Conservation (phyloP, 768 basidiomycete species). For the Dendrothele bispora region DNA sequence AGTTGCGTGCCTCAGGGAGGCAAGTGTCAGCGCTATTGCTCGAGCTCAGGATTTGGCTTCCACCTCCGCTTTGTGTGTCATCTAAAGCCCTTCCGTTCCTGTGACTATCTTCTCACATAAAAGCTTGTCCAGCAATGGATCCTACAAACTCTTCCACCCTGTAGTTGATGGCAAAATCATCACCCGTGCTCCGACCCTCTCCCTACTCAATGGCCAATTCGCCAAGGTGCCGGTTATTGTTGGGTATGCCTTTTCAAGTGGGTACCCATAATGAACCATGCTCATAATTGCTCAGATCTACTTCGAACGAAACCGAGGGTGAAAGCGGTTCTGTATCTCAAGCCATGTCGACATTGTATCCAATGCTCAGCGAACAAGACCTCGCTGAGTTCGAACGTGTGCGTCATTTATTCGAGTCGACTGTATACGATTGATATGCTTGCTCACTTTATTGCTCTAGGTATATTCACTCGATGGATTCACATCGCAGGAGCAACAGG, state of each 20-base stretch:
- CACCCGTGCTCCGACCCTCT: slow-evolving; percentile 47
- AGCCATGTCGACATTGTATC: slow-evolving; percentile 42
- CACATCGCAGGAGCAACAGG: slow-evolving; percentile 37
- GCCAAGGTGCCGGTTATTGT: slow-evolving; percentile 56
- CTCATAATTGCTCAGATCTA: slow-evolving; percentile 35
- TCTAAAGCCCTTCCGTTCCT: not conserved
- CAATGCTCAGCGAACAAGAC: slow-evolving; percentile 39
- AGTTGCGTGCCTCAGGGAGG: slow-evolving; percentile 49
- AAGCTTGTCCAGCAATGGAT: slow-evolving; percentile 29
- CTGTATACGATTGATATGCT: too few species aligned
- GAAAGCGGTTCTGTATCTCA: slow-evolving; percentile 35
- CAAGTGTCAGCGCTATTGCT: slow-evolving; percentile 50
- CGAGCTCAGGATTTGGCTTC: slow-evolving; percentile 51
- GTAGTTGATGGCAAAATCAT: slow-evolving; percentile 56
- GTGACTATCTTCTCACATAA: slow-evolving; percentile 6
- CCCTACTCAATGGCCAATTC: slow-evolving; percentile 45
- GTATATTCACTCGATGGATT: slow-evolving; percentile 45
- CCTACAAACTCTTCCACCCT: slow-evolving; percentile 51
- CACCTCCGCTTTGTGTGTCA: slow-evolving; percentile 43
- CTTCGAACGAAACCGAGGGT: slow-evolving; percentile 59
- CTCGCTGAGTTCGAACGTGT: slow-evolving; percentile 33
- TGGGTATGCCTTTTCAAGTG: slow-evolving; percentile 40
- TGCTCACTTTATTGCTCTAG: slow-evolving; percentile 23
- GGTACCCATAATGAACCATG: not conserved
- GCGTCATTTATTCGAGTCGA: too few species aligned